Conservation (phyloP, 805 yeast species). For the Ogataea parapolymorpha region DNA sequence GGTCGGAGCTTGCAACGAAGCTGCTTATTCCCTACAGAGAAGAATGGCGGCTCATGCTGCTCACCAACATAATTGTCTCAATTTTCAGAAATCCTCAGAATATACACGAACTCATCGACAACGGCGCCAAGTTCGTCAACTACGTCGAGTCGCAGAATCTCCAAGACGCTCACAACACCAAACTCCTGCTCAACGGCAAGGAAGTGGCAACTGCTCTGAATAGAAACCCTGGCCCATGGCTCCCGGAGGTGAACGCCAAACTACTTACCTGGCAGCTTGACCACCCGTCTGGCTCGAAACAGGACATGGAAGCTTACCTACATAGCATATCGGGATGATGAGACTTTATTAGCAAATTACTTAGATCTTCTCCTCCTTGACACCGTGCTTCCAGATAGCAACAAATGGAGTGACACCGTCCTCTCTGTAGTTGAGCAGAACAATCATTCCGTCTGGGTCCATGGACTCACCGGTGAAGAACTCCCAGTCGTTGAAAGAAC, state of each 20-base stretch:
- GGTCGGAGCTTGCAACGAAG: constrained; percentile 60
- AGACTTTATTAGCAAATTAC: constrained; percentile 12
- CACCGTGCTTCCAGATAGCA: constrained; percentile 99
- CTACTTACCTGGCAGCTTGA: constrained; percentile 76
- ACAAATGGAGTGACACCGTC: constrained; percentile 98
- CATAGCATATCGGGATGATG: constrained; percentile 5
- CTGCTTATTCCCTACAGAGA: constrained; percentile 50
- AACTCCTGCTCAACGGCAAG: constrained; percentile 77
- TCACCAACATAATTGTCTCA: constrained; percentile 20
- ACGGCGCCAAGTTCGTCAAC: neutral
- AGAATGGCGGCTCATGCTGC: constrained; percentile 43
- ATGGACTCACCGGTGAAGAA: constrained; percentile 99
- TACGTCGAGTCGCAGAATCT: constrained; percentile 31
- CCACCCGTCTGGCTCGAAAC: constrained; percentile 52
- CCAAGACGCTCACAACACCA: constrained; percentile 44
- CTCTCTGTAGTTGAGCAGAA: constrained; percentile 98
- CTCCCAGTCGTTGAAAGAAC: constrained; percentile 98
- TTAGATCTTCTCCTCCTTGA: constrained; percentile 85
- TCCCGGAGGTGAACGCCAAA: constrained; percentile 52
- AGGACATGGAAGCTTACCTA: constrained; percentile 52
- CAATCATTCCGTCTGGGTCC: constrained; percentile 99
- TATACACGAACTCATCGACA: constrained; percentile 29
- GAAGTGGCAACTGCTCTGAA: constrained; percentile 48
- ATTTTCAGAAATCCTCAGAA: constrained; percentile 12
- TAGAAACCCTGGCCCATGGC: constrained; percentile 85